A percentile compares a stretch with the other conserved stretches of the same genome.
Evolutionary conservation across 2,329 filamentous ascomycete genomes (phyloP).

Genomic region (Apiospora marii): DNA sequence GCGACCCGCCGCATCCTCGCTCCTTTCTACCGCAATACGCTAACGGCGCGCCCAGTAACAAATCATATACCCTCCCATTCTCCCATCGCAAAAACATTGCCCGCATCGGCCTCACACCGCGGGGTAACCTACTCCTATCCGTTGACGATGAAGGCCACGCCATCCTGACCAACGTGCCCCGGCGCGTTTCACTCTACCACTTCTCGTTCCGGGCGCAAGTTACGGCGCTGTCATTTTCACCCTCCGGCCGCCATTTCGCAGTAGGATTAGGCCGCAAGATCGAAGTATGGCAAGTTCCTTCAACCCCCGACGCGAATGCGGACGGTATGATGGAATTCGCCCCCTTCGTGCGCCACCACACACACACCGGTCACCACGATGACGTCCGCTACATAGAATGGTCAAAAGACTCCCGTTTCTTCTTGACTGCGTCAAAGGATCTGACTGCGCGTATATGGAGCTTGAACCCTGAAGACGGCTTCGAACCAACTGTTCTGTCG

Average conservation of each 20-base stretch:
- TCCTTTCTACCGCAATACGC: not conserved
- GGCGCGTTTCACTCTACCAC: slow-evolving; percentile 87
- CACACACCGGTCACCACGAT: slow-evolving; percentile 89
- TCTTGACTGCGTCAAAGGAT: slow-evolving; percentile 91
- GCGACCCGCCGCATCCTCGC: slow-evolving; percentile 34
- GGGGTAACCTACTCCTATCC: slow-evolving; percentile 90
- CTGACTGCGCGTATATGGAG: slow-evolving; percentile 96
- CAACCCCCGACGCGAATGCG: slow-evolving; percentile 79
- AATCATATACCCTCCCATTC: slow-evolving; percentile 86
- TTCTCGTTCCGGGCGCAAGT: slow-evolving; percentile 92
- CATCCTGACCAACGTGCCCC: slow-evolving; percentile 88
- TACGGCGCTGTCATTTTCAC: slow-evolving; percentile 87
- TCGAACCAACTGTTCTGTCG: slow-evolving; percentile 86
- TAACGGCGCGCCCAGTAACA: slow-evolving; percentile 65
- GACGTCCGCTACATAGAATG: slow-evolving; percentile 86
- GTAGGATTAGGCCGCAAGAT: slow-evolving; percentile 86
- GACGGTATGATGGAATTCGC: slow-evolving; percentile 92
- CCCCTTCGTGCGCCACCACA: slow-evolving; percentile 88
- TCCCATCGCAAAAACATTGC: slow-evolving; percentile 94
- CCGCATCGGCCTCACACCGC: slow-evolving; percentile 85
- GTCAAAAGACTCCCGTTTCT: slow-evolving; percentile 96
- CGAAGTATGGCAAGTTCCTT: slow-evolving; percentile 96
- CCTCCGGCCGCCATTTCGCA: slow-evolving; percentile 89
- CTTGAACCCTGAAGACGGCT: slow-evolving; percentile 83
- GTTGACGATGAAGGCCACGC: slow-evolving; percentile 94